These are phyloP conservation scores for Colletotrichum salicis DNA, from an alignment of 2,329 filamentous ascomycete genomes.

Conservation along the genomic window DNA sequence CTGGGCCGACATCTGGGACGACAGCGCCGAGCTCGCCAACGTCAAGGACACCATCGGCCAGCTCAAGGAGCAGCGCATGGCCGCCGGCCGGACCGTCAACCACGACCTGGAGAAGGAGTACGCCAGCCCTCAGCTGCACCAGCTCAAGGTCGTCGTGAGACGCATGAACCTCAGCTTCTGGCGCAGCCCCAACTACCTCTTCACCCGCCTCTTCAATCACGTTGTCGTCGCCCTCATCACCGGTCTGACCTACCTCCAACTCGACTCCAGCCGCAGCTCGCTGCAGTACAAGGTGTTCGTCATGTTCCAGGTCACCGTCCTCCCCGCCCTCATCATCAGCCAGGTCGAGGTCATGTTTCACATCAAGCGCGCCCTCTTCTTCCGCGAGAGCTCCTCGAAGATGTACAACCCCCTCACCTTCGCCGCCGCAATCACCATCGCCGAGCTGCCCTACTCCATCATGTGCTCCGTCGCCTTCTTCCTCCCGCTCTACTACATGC, in stretches of 20 bases:
- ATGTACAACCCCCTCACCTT: slow-evolving; percentile 88
- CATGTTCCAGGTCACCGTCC: slow-evolving; percentile 88
- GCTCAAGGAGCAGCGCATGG: slow-evolving; percentile 71
- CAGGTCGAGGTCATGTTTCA: slow-evolving; percentile 89
- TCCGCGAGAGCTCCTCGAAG: slow-evolving; percentile 86
- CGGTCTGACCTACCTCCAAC: slow-evolving; percentile 81
- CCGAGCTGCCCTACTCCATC: slow-evolving; percentile 85
- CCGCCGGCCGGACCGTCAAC: slow-evolving; percentile 55
- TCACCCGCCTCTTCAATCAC: slow-evolving; percentile 88
- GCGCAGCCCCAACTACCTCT: slow-evolving; percentile 88
- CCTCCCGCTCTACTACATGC: slow-evolving; percentile 85
- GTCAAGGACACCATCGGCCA: slow-evolving; percentile 73
- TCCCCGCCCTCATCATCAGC: slow-evolving; percentile 83
- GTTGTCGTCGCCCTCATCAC: slow-evolving; percentile 81
- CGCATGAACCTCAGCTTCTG: slow-evolving; percentile 84
- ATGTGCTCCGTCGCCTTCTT: slow-evolving; percentile 85
- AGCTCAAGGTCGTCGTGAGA: slow-evolving; percentile 78
- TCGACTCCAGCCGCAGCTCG: slow-evolving; percentile 79
- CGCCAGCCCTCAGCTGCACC: slow-evolving; percentile 81
- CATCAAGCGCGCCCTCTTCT: slow-evolving; percentile 82
- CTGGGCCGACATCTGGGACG: slow-evolving; percentile 83
- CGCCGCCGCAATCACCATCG: slow-evolving; percentile 79
- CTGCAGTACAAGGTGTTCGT: slow-evolving; percentile 90
- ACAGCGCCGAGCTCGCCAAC: slow-evolving; percentile 75
- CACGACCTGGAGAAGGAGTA: slow-evolving; percentile 76